Evolutionary conservation across 129 eudicot genomes (phyloP).

Genomic region (Kitagawia praeruptora): DNA sequence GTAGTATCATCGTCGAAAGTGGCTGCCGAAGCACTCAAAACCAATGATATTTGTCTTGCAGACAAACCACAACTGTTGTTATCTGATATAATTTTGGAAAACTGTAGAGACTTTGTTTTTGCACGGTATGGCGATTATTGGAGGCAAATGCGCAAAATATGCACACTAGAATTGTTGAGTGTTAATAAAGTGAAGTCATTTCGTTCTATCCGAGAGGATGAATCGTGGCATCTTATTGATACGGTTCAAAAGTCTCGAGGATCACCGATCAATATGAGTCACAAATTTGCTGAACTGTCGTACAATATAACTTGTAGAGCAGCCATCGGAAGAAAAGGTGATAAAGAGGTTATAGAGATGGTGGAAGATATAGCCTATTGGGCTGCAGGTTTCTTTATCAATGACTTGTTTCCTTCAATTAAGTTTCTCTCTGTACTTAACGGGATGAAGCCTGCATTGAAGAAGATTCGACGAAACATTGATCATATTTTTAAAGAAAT

Average conservation of each 20-base stretch:
- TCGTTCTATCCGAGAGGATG: neutral
- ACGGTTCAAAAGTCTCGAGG: neutral
- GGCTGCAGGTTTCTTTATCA: conserved; percentile 4
- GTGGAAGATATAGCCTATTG: conserved; percentile 9
- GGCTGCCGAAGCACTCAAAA: neutral
- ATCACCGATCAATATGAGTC: neutral
- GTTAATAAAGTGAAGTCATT: neutral
- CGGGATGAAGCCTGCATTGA: conserved; percentile 6
- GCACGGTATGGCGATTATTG: conserved; percentile 6
- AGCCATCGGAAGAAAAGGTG: neutral
- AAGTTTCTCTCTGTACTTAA: neutral
- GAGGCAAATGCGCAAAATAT: conserved; percentile 29
- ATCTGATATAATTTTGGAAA: neutral
- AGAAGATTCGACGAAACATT: conserved; percentile 1
- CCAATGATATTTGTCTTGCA: neutral
- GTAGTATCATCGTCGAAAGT: neutral
- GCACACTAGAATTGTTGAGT: neutral
- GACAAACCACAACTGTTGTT: neutral
- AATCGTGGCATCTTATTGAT: neutral
- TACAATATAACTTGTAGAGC: neutral
- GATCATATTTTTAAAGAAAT: neutral
- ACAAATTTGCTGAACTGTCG: neutral
- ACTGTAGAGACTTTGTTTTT: conserved; percentile 2
- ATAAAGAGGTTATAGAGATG: neutral
- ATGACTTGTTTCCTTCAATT: neutral